Conservation (phyloP, 2,329 filamentous ascomycete species). For the Ciborinia camelliae region DNA sequence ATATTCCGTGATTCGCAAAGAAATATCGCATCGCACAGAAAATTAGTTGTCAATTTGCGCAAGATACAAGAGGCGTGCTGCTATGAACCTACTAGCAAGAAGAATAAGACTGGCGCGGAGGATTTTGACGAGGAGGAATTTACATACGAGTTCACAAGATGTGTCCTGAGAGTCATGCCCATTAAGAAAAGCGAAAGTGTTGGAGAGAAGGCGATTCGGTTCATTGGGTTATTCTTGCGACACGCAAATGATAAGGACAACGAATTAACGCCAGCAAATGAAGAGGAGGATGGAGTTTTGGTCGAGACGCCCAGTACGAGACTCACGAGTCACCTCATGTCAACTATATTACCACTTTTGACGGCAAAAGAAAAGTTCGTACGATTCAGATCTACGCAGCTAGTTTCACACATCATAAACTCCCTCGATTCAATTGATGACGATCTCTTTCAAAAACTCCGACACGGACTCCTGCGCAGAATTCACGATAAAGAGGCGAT, state of each 20-base stretch:
- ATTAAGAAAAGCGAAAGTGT: conserved; percentile 90
- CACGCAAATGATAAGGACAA: conserved; percentile 69
- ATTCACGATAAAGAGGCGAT: conserved; percentile 92
- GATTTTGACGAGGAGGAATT: conserved; percentile 84
- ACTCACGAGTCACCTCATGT: conserved; percentile 71
- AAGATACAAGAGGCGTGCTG: conserved; percentile 88
- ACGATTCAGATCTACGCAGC: conserved; percentile 83
- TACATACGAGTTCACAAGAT: conserved; percentile 80
- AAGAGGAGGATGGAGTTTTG: conserved; percentile 67
- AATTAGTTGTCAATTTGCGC: conserved; percentile 79
- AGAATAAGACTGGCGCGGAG: conserved; percentile 51
- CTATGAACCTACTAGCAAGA: conserved; percentile 56
- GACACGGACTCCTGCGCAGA: conserved; percentile 75
- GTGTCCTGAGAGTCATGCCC: conserved; percentile 74
- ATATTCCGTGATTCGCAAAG: conserved; percentile 81
- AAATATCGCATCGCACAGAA: conserved; percentile 85
- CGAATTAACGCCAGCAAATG: conserved; percentile 58
- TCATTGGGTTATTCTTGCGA: conserved; percentile 81
- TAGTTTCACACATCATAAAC: conserved; percentile 88
- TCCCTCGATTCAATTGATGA: conserved; percentile 90
- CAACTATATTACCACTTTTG: conserved; percentile 70
- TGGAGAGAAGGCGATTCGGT: conserved; percentile 80
- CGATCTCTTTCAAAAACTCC: conserved; percentile 79
- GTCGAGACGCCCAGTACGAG: conserved; percentile 81
- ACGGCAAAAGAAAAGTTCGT: conserved; percentile 89